Base-by-base conservation (phyloP, 441 rosid genomes). In the Eutrema salsugineum region DNA sequence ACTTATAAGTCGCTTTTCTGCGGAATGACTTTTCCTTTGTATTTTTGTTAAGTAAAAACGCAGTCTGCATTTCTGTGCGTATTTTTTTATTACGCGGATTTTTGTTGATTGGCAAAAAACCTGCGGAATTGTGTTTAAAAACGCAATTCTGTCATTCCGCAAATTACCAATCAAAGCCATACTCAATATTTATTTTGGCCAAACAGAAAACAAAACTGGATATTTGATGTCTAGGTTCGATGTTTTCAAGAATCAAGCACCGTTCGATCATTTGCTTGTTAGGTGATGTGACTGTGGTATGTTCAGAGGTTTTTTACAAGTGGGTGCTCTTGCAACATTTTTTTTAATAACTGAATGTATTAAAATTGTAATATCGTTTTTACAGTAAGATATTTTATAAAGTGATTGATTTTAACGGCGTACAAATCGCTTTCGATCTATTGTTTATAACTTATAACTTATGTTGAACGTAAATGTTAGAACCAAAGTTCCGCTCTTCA, bases 261-360 rank as follows among this genome's bases (percentile, higher is more conserved):
- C 78, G 68, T 60, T 60, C 62, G 62, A 73, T 58, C 62, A 48
- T 66, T 49, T 58, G 67, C 19, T 40, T n/a, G 47, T 58, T 64
- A 14, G 11, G 5, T 16, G 71, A 72, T 65, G 66, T 65, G 77
- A 57, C 59, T 56, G 55, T 64, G 22, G 62, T 19, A 49, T 58
- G 22, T 11, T 3, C 5, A 66, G 10, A 8, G 54, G 39, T 66
- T 17, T 17, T 19, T 66, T 36, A 66, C 66, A 73, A 72, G 67
- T 73, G 72, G 17, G 70, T 44, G 48, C 44, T 40, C 12, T 38
- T n/a, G 32, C 28, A 70, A 40, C 35, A 57, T 9, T 44, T 28
- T 30, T 40, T 42, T 19, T 15, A 4, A 32, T 20, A 14, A 28
- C 30, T 55, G 17, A 2, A 56, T 65, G 36, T 50, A 39, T 39